A percentile compares a stretch with the other conserved stretches of the same genome.
Evolutionary conservation across 2,329 filamentous ascomycete species (phyloP).

Genomic region (Pyricularia grisea): DNA sequence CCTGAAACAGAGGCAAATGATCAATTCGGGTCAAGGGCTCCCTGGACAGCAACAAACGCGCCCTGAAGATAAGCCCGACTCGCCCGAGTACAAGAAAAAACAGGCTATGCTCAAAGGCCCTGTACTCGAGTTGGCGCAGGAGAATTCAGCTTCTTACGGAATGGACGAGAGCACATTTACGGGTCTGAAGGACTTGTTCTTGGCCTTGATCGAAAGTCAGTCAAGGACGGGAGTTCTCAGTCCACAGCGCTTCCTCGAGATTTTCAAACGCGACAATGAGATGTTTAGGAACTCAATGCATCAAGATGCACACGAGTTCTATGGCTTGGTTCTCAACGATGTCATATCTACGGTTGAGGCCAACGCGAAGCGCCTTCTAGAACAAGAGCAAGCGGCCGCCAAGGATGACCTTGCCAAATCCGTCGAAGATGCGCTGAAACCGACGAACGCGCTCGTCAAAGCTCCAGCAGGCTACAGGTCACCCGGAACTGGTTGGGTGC

Average conservation of each 20-base stretch:
- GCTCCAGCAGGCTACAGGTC: constrained; percentile 36
- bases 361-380: constrained; percentile 60
- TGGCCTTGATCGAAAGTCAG: constrained; percentile 72
- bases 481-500: constrained; percentile 77
- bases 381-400: constrained; percentile 17
- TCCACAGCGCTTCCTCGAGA: constrained; percentile 86
- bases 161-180: constrained; percentile 96
- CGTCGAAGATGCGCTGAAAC: constrained; percentile 33
- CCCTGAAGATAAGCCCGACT: constrained; percentile 88
- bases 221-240: constrained; percentile 84
- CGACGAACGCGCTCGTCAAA: constrained; percentile 20
- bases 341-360: constrained; percentile 89
- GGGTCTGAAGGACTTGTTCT: constrained; percentile 90
- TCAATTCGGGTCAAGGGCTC: constrained; percentile 40
- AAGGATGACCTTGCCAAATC: constrained; percentile 40
- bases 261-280: constrained; percentile 88
- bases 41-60: constrained; percentile 47
- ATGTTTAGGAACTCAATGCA: constrained; percentile 97
- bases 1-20: constrained; percentile 43
- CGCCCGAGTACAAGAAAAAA: constrained; percentile 97
- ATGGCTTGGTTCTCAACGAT: constrained; percentile 90
- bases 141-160: constrained; percentile 71
- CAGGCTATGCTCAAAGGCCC: constrained; percentile 82
- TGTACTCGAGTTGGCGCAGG: constrained; percentile 73
- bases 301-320: constrained; percentile 95